phyloP scores from a whole-genome alignment of 495 filamentous ascomycete species.

The Neurospora cerealis region DNA sequence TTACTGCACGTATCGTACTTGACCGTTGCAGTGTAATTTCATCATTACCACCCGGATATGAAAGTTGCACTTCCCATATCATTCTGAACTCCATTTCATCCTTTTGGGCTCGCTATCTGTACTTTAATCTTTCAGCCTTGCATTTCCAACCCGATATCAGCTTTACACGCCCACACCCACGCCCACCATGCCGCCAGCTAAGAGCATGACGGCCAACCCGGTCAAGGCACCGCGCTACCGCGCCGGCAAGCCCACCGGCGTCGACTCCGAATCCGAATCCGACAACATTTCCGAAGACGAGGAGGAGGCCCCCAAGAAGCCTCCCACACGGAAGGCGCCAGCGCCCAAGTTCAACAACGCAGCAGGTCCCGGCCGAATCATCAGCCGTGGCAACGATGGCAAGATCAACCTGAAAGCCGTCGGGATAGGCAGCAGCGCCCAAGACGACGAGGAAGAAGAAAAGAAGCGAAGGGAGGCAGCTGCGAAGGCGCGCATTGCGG shows the following conservation, averaged over 20 bases:
- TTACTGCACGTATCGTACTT: background rate
- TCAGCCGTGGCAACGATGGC: conserved; percentile 51
- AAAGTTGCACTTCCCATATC: background rate
- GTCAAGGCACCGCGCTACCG: conserved; percentile 72
- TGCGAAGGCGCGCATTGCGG: conserved; percentile 30
- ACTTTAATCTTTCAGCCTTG: background rate
- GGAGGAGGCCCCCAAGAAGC: conserved; percentile 14
- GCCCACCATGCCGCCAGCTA: conserved; percentile 58
- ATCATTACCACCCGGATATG: background rate
- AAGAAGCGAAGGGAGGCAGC: conserved; percentile 29
- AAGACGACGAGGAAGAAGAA: conserved; percentile 38
- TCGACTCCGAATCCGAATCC: conserved; percentile 52
- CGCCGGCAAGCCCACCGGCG: conserved; percentile 68
- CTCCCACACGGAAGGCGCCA: conserved; percentile 33
- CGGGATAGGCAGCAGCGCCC: conserved; percentile 15
- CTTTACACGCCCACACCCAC: background rate
- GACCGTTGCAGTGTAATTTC: background rate
- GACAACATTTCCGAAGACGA: conserved; percentile 45
- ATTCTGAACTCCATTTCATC: background rate
- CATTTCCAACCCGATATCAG: background rate
- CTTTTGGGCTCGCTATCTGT: background rate
- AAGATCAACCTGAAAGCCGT: conserved; percentile 52
- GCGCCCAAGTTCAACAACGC: conserved; percentile 51
- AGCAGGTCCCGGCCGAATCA: conserved; percentile 32
- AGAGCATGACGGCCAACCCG: conserved; percentile 93